These are phyloP conservation scores for Aurantiochytrium sp. DNA, from an alignment of 108 stramenopile genomes.

Conservation along the genomic window DNA sequence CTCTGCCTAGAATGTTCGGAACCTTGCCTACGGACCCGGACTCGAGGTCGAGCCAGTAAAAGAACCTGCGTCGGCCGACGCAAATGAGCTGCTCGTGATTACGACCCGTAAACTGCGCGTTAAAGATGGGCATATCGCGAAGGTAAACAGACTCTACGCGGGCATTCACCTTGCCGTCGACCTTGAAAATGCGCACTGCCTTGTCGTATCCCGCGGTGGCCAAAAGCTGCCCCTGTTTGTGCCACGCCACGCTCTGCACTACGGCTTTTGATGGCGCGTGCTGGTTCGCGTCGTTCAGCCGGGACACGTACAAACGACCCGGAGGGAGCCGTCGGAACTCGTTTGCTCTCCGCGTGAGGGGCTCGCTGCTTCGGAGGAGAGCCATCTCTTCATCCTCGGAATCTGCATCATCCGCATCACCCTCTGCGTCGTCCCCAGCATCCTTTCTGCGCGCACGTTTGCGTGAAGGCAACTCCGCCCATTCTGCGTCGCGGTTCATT, in stretches of 20 bases:
- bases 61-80: constrained; percentile 75
- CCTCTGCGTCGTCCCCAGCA: not conserved
- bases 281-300: constrained; percentile 69
- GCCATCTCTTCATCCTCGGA: not conserved
- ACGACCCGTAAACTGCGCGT: constrained; percentile 67
- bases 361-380: not conserved
- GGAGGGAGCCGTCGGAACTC: not conserved
- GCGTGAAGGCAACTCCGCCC: not conserved
- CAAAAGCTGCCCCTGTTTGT: constrained; percentile 53
- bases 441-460: not conserved
- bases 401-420: not conserved
- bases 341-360: not conserved
- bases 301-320: not conserved
- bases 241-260: constrained; percentile 68
- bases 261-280: constrained; percentile 63
- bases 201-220: constrained; percentile 65
- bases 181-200: constrained; percentile 75
- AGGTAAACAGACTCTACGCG: constrained; percentile 85
- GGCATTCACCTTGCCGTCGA: constrained; percentile 63
- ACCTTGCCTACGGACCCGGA: constrained; percentile 62
- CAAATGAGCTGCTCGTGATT: constrained; percentile 67
- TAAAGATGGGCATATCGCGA: constrained; percentile 75
- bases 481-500: not conserved
- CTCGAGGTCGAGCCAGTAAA: constrained; percentile 79
- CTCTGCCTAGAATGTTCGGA: constrained; percentile 58